A percentile compares a stretch with the other conserved stretches of the same genome.
Conservation (phyloP, 2,329 filamentous ascomycete genomes). For the Penicillium sp. region DNA sequence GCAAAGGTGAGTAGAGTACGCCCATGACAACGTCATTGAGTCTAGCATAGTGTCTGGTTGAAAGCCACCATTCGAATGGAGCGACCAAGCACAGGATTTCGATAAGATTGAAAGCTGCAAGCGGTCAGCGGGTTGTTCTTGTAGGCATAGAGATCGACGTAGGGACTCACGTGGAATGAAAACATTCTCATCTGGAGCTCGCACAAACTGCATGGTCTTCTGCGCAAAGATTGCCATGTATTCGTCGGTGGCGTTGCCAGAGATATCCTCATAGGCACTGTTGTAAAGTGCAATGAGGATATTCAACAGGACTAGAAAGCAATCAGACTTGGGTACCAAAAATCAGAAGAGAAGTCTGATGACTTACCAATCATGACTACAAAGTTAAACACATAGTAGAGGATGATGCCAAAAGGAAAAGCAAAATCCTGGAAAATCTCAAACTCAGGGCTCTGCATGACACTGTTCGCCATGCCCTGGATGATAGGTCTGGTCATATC, state of each 20-base stretch:
- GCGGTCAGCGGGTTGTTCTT: neutral
- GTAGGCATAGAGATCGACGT: neutral
- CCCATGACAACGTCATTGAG: slow-evolving; percentile 91
- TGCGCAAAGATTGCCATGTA: slow-evolving; percentile 91
- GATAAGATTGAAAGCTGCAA: slow-evolving; percentile 77
- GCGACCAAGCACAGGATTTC: slow-evolving; percentile 79
- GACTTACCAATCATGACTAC: slow-evolving; percentile 77
- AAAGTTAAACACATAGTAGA: slow-evolving; percentile 98
- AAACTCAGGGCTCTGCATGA: slow-evolving; percentile 93
- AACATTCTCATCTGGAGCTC: slow-evolving; percentile 96
- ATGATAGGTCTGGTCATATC: slow-evolving; percentile 48
- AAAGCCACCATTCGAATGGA: slow-evolving; percentile 95
- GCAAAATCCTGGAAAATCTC: slow-evolving; percentile 85
- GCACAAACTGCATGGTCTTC: slow-evolving; percentile 95
- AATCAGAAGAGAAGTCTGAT: slow-evolving; percentile 15
- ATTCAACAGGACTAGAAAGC: slow-evolving; percentile 75
- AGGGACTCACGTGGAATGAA: slow-evolving; percentile 73
- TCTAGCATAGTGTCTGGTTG: slow-evolving; percentile 70
- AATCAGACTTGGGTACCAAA: neutral
- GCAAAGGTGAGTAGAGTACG: slow-evolving; percentile 78
- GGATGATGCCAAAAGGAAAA: slow-evolving; percentile 87
- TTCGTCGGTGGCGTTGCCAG: slow-evolving; percentile 89
- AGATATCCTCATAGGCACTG: slow-evolving; percentile 92
- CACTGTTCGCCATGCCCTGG: slow-evolving; percentile 75
- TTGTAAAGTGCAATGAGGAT: slow-evolving; percentile 98